A percentile compares a stretch with the other conserved stretches of the same genome.
Conservation (phyloP, 148 eudicot species). For the Chenopodium quinoa region DNA sequence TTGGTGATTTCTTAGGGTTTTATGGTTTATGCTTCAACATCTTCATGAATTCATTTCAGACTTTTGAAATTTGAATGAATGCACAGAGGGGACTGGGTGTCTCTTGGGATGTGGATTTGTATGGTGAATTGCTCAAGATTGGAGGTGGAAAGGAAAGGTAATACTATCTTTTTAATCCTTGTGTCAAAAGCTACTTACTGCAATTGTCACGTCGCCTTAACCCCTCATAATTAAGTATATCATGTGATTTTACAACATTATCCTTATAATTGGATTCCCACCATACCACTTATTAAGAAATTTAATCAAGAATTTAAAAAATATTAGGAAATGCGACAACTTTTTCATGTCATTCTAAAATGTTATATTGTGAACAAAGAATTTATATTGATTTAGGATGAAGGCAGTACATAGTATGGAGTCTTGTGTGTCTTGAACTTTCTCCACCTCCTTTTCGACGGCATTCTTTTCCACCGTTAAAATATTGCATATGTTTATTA, state of each 20-base stretch:
- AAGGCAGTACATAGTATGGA: background rate
- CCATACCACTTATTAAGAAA: background rate
- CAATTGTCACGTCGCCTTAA: background rate
- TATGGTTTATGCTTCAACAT: constrained; percentile 17
- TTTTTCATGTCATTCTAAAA: too few species aligned
- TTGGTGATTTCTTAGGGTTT: too few species aligned
- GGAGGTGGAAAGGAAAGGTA: constrained; percentile 99
- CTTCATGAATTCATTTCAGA: constrained; percentile 22
- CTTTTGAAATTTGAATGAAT: constrained; percentile 22
- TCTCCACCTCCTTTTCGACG: background rate
- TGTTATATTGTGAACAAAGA: too few species aligned
- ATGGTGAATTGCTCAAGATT: constrained; percentile 95
- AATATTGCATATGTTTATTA: background rate
- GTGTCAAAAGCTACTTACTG: too few species aligned
- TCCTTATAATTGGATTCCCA: background rate
- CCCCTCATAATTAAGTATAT: background rate
- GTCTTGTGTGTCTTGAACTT: background rate
- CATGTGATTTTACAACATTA: background rate
- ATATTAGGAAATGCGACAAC: too few species aligned
- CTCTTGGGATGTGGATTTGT: constrained; percentile 94
- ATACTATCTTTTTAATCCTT: background rate
- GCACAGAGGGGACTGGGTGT: constrained; percentile 58
- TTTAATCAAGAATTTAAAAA: too few species aligned
- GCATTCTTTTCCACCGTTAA: background rate
- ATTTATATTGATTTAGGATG: too few species aligned